phyloP scores from a whole-genome alignment of 2,329 filamentous ascomycete genomes.

The Phoma sp. region DNA sequence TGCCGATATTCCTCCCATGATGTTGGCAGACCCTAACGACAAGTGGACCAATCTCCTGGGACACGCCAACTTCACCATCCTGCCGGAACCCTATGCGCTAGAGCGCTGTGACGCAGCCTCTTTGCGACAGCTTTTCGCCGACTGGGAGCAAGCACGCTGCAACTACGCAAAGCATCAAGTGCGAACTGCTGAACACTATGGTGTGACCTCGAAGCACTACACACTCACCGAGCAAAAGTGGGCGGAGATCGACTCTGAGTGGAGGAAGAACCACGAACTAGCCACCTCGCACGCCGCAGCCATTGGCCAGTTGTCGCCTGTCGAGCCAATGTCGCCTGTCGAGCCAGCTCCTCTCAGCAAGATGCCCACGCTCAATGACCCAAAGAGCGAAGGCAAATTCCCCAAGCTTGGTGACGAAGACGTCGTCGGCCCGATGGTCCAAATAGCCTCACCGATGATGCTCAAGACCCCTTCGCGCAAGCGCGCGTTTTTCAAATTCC shows the following conservation, averaged over 20 bases:
- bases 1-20: conserved; percentile 67
- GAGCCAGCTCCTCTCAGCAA: conserved; percentile 65
- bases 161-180: conserved; percentile 91
- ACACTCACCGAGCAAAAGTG: conserved; percentile 87
- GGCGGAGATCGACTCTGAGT: conserved; percentile 76
- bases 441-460: conserved; percentile 46
- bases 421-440: conserved; percentile 90
- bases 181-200: conserved; percentile 88
- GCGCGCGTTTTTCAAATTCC: conserved; percentile 48
- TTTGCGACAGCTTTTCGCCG: conserved; percentile 70
- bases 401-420: conserved; percentile 87
- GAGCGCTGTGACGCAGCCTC: conserved; percentile 65
- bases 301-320: conserved; percentile 36
- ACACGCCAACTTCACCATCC: conserved; percentile 91
- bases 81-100: conserved; percentile 79
- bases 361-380: conserved; percentile 72
- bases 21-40: conserved; percentile 73
- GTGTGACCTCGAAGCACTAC: conserved; percentile 87
- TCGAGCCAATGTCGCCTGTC: conserved; percentile 48
- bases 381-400: conserved; percentile 77
- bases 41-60: conserved; percentile 86
- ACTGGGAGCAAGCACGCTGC: conserved; percentile 82
- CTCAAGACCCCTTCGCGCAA: conserved; percentile 47
- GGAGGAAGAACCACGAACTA: conserved; percentile 73
- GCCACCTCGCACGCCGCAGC: conserved; percentile 58